Base-by-base conservation (phyloP, 2,329 filamentous ascomycete species). In the Talaromyces sp. region DNA sequence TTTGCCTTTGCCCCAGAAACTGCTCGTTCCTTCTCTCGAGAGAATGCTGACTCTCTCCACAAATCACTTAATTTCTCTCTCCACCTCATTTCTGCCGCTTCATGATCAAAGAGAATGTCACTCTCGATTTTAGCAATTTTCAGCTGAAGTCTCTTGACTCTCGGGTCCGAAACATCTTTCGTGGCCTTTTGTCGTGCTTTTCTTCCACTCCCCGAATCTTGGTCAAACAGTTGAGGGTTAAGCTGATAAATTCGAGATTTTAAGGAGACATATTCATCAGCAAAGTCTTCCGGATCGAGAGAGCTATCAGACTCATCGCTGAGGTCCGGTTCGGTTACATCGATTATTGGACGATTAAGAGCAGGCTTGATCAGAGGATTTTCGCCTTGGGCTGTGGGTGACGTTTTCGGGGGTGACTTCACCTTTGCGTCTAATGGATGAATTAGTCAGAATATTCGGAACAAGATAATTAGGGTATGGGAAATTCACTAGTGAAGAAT, bases 61-160 rank as follows among this genome's bases (percentile, higher is more conserved):
- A 93, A 73, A 24, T 83, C 78, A 39, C 87, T 82, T 45, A 82
- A 84, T 66, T 84, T 84, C 6, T 80, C 75, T 66, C 83, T 85
- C 91, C 90, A 93, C 70, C 85, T 80, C 66, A 85, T 80, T 64
- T 91, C 86, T 4, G 89, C 90, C 39, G 85, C 75, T 54, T 84
- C 81, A 65, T 84, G 85, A 73, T 94, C 90, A 71, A 93, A 93
- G 3, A 94, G 79, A 16, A 92, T 82, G 73, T 94, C 91, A 31
- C 87, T 89, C 72, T 95, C 90, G 49, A 97, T 91, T 67, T 86
- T 86, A 43, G 87, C 84, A 45, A 97, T 80, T 73, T 93, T 96
- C 16, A 88, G 87, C 47, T 89, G 83, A 2, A 96, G 78, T 70
- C 88, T 91, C 10, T 85, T 84, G 50, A 88, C 81, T 67, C 86